Conservation (phyloP, 1,284 basidiomycete species). For the Naganishia sp. region DNA sequence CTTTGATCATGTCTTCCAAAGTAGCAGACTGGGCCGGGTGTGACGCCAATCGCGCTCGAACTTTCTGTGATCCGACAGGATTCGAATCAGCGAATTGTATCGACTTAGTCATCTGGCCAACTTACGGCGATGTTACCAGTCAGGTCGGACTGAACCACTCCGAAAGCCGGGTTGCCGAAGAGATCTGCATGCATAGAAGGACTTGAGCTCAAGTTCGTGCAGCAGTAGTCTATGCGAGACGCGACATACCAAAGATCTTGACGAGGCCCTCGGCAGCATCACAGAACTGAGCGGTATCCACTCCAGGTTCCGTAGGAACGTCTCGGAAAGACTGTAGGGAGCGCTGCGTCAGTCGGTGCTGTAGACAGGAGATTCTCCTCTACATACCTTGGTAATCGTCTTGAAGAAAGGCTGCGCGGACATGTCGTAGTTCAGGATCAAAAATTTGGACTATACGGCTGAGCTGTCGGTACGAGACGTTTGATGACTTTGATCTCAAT, state of each 20-base stretch:
- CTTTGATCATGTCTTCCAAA: constrained; percentile 78
- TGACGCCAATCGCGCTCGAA: constrained; percentile 74
- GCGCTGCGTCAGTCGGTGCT: constrained; percentile 39
- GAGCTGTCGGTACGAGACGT: too few relatives aligned
- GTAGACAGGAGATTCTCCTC: constrained; percentile 4
- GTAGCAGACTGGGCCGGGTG: constrained; percentile 69
- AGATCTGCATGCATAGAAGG: constrained; percentile 62
- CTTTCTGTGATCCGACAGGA: constrained; percentile 66
- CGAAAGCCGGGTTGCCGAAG: constrained; percentile 83
- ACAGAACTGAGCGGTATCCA: constrained; percentile 85
- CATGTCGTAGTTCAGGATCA: not conserved
- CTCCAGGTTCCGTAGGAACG: constrained; percentile 81
- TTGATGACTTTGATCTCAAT: too few relatives aligned
- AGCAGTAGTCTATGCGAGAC: not conserved
- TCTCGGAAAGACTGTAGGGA: constrained; percentile 76
- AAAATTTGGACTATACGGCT: not conserved
- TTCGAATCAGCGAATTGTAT: constrained; percentile 17
- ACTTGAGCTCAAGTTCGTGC: not conserved
- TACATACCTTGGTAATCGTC: constrained; percentile 70
- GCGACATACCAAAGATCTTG: constrained; percentile 77
- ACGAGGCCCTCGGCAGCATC: constrained; percentile 88
- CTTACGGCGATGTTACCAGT: constrained; percentile 87
- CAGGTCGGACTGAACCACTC: constrained; percentile 81
- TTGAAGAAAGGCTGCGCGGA: constrained; percentile 69
- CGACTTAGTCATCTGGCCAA: constrained; percentile 8